Evolutionary conservation across 352 stramenopile genomes (phyloP).

Genomic region (Phytophthora cryptogea): DNA sequence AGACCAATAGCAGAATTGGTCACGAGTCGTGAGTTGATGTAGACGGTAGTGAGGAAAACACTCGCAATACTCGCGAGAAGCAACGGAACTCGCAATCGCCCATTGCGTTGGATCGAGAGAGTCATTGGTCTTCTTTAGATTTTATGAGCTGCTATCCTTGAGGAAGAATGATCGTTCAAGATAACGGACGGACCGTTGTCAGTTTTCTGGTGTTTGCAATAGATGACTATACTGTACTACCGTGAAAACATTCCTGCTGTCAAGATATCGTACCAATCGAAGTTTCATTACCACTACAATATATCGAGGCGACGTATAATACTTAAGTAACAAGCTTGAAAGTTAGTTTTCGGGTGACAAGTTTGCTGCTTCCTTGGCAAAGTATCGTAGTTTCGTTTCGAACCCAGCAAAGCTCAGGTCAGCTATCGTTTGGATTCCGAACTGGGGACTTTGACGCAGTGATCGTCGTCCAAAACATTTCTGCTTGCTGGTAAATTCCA

Average conservation of each 20-base stretch:
- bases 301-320: too few species aligned
- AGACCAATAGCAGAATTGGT: constrained; percentile 13
- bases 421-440: constrained; percentile 12
- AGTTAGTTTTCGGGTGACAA: neutral
- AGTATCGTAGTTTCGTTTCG: constrained; percentile 15
- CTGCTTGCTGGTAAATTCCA: constrained; percentile 43
- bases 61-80: constrained; percentile 21
- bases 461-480: constrained; percentile 55
- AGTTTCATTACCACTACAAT: too few species aligned
- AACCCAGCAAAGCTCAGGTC: constrained; percentile 11
- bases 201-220: too few species aligned
- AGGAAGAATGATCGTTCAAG: neutral
- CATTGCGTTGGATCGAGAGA: neutral
- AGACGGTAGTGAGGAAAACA: constrained; percentile 22
- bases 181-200: neutral
- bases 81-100: constrained; percentile 7
- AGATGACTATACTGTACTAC: too few species aligned
- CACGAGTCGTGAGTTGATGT: constrained; percentile 28
- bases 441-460: constrained; percentile 19
- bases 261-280: too few species aligned
- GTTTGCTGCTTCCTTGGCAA: constrained; percentile 16
- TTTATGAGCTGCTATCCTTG: neutral
- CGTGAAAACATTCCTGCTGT: too few species aligned
- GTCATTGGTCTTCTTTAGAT: constrained; percentile 3
- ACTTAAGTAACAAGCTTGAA: too few species aligned